Percentiles rank a stretch among this genome's conserved stretches.
Evolutionary conservation across 345 rosid species (phyloP).

Genomic region (Corymbia maculata): DNA sequence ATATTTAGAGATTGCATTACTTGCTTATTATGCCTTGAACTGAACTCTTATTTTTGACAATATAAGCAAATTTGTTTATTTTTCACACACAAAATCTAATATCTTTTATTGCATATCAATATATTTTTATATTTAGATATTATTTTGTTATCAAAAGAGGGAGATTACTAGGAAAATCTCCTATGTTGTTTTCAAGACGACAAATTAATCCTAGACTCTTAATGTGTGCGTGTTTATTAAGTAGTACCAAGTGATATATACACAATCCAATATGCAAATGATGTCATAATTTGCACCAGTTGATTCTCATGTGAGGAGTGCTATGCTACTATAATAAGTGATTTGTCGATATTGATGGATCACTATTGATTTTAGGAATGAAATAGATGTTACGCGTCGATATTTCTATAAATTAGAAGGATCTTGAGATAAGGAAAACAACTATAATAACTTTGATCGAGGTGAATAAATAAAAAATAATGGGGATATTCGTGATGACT

Average conservation of each 20-base stretch:
- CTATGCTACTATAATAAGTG: too few species aligned
- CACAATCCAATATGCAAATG: background rate
- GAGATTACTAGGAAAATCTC: background rate
- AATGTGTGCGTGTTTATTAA: too few species aligned
- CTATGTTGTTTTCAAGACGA: background rate
- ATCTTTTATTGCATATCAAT: background rate
- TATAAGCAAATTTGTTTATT: background rate
- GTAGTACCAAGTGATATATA: background rate
- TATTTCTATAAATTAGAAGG: background rate
- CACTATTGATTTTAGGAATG: background rate
- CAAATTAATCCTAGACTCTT: background rate
- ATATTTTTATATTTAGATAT: too few species aligned
- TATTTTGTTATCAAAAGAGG: too few species aligned
- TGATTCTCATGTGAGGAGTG: background rate
- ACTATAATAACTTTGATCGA: too few species aligned
- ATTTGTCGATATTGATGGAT: too few species aligned
- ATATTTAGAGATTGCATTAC: background rate
- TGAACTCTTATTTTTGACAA: too few species aligned
- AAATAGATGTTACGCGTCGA: too few species aligned
- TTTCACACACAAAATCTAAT: background rate
- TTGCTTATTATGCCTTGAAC: background rate
- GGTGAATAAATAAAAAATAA: background rate
- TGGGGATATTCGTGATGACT: background rate
- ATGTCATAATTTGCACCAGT: background rate
- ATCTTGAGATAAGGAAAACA: background rate